phyloP scores from a whole-genome alignment of 768 basidiomycete species.

The Pisolithus orientalis region DNA sequence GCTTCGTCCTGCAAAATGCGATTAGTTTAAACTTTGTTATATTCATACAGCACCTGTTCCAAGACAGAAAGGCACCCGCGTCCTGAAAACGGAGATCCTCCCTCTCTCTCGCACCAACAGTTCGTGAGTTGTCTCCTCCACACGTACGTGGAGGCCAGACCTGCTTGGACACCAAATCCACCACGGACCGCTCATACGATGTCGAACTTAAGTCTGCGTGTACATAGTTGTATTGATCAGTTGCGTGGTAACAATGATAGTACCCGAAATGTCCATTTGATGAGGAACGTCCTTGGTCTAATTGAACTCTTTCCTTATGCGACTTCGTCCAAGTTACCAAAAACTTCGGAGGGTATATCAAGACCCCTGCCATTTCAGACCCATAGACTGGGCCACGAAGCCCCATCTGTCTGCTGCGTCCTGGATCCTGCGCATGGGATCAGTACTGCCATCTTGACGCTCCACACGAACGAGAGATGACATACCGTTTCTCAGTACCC shows the following conservation, averaged over 20 bases:
- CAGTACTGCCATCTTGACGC: background rate
- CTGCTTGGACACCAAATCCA: too few species aligned
- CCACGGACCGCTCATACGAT: too few species aligned
- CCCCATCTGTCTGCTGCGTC: slow-evolving; percentile 76
- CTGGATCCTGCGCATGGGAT: slow-evolving; percentile 47
- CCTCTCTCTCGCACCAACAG: slow-evolving; percentile 4
- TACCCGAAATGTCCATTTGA: background rate
- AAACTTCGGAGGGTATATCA: background rate
- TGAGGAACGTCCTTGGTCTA: background rate
- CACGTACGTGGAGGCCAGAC: background rate
- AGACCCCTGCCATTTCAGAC: slow-evolving; percentile 32
- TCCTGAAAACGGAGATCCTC: slow-evolving; percentile 77
- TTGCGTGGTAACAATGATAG: too few species aligned
- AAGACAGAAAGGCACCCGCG: slow-evolving; percentile 77
- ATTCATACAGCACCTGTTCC: slow-evolving; percentile 70
- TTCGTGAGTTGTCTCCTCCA: background rate
- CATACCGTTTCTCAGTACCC: slow-evolving; percentile 61
- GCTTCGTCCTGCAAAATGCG: too few species aligned
- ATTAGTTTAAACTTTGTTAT: too few species aligned
- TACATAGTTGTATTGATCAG: too few species aligned
- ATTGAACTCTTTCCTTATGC: background rate
- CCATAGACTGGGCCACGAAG: slow-evolving; percentile 64
- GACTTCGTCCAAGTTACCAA: background rate
- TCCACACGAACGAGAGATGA: background rate
- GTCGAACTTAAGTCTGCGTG: too few species aligned